Percentiles rank a stretch among this genome's conserved stretches.
Conservation (phyloP, 306 rosid species). For the Pachyrhizus erosus region DNA sequence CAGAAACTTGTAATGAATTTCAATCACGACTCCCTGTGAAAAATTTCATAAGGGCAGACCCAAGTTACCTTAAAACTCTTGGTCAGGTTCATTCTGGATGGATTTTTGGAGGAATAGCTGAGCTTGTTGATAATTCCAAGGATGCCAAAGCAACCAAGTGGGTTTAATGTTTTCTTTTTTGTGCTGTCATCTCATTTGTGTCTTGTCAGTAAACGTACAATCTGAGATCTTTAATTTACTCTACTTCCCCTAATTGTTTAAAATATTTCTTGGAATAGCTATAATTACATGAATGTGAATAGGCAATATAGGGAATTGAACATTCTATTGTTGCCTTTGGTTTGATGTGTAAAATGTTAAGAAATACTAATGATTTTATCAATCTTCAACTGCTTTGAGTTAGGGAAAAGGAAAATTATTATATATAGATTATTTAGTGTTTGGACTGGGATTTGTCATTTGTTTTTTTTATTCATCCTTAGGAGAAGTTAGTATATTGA, state of each 20-base stretch:
- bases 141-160: conserved; percentile 68
- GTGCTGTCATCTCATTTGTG: conserved; percentile 14
- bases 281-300: neutral
- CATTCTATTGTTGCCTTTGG: neutral
- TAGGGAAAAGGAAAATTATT: neutral
- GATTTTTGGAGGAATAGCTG: conserved; percentile 71
- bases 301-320: conserved; percentile 1
- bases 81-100: conserved; percentile 70
- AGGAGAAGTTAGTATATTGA: neutral
- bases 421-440: neutral
- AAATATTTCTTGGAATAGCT: neutral
- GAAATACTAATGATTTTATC: conserved; percentile 2
- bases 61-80: conserved; percentile 69
- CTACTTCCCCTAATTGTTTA: neutral
- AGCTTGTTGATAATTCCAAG: conserved; percentile 66
- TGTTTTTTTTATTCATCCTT: neutral
- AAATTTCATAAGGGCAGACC: conserved; percentile 54
- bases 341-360: conserved; percentile 17
- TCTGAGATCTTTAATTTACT: conserved; percentile 28
- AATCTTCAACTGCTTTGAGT: neutral
- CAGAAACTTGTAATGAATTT: conserved; percentile 34
- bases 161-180: conserved; percentile 45
- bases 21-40: conserved; percentile 25
- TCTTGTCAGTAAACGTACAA: neutral
- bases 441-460: neutral